Evolutionary conservation across 2,329 filamentous ascomycete species (phyloP).

Genomic region (Colletotrichum falcatum): DNA sequence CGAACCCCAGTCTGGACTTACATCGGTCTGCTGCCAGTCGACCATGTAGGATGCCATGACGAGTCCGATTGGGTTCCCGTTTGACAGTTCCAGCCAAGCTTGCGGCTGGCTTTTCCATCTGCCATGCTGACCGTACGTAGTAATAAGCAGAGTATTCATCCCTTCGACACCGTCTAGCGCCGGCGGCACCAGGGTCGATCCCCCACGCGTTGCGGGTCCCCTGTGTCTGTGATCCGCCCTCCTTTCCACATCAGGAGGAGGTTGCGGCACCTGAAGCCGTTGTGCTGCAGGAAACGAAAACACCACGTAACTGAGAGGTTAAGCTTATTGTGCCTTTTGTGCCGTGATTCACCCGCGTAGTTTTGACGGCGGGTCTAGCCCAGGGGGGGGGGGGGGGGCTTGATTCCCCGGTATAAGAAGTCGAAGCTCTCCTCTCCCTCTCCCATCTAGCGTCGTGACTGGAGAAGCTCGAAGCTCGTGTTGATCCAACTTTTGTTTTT

Average conservation of each 20-base stretch:
- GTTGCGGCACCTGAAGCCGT: conserved; percentile 38
- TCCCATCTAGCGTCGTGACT: not conserved
- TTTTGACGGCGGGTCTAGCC: not conserved
- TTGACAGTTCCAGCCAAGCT: not conserved
- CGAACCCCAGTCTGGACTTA: not conserved
- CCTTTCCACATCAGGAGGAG: conserved; percentile 31
- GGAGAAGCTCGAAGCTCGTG: not conserved
- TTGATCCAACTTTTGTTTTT: not conserved
- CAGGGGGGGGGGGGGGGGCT: not conserved
- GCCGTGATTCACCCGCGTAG: not conserved
- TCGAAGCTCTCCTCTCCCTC: not conserved
- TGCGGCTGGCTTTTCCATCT: not conserved
- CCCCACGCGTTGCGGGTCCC: conserved; percentile 31
- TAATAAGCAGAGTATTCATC: too few species aligned
- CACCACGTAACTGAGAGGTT: not conserved
- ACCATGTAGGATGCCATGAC: not conserved
- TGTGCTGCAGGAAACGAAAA: conserved; percentile 15
- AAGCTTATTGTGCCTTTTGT: conserved; percentile 21
- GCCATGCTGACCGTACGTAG: too few species aligned
- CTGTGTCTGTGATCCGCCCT: conserved; percentile 23
- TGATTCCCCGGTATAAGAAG: conserved; percentile 22
- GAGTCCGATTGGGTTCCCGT: not conserved
- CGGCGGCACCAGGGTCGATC: conserved; percentile 12
- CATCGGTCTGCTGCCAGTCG: not conserved
- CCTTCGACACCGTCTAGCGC: conserved; percentile 1